phyloP scores from a whole-genome alignment of 1,284 basidiomycete species.

The Ceratobasidium sp. region DNA sequence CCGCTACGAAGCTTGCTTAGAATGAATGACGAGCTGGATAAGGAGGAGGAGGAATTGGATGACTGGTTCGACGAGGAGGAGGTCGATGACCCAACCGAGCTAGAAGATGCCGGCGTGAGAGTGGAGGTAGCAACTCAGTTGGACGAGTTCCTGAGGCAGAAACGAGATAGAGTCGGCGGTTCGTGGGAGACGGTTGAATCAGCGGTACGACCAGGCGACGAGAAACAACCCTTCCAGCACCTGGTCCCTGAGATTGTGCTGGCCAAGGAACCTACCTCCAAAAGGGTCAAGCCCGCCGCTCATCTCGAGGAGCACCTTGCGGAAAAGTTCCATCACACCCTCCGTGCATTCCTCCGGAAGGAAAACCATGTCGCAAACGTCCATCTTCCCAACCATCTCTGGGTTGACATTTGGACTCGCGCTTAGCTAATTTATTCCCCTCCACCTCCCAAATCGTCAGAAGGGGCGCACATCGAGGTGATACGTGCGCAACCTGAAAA shows the following conservation, averaged over 20 bases:
- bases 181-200: conserved; percentile 1
- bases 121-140: neutral
- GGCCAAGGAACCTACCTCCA: conserved; percentile 1
- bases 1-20: too few relatives aligned
- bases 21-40: too few relatives aligned
- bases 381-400: neutral
- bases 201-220: neutral
- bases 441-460: conserved; percentile 19
- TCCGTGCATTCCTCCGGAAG: neutral
- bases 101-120: neutral
- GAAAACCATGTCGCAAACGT: neutral
- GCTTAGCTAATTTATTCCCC: conserved; percentile 10
- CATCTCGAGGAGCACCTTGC: conserved; percentile 5
- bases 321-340: neutral
- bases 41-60: conserved; percentile 2
- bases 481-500: conserved; percentile 10
- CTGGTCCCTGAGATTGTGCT: conserved; percentile 11
- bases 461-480: neutral
- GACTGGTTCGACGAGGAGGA: conserved; percentile 5
- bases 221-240: neutral
- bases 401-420: conserved; percentile 14
- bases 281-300: neutral
- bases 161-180: neutral
- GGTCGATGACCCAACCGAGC: neutral
- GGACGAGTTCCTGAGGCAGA: conserved; percentile 7